These are phyloP conservation scores for Russula griseocarnosa DNA, from an alignment of 768 basidiomycete genomes.

Conservation along the genomic window DNA sequence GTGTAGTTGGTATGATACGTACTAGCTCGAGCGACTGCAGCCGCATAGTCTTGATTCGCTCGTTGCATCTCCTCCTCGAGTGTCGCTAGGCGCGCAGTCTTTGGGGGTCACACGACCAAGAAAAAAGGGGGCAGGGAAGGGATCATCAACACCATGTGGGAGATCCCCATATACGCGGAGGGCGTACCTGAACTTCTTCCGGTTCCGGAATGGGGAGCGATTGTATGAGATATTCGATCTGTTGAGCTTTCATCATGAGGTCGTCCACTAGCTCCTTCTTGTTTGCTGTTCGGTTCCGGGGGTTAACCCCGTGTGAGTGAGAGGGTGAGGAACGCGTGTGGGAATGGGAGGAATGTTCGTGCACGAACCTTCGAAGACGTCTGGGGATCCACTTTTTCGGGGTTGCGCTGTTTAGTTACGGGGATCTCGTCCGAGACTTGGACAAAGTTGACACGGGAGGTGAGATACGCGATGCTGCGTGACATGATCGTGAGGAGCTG, in stretches of 20 bases:
- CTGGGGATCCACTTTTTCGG: conserved; percentile 69
- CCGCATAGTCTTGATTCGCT: conserved; percentile 73
- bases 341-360: too few species aligned
- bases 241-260: conserved; percentile 81
- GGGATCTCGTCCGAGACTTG: conserved; percentile 78
- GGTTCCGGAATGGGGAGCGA: conserved; percentile 74
- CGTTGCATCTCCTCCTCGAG: conserved; percentile 67
- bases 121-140: neutral
- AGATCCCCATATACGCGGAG: neutral
- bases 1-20: neutral
- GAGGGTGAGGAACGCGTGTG: neutral
- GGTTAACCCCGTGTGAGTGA: neutral
- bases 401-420: conserved; percentile 73
- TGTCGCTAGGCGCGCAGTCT: conserved; percentile 63
- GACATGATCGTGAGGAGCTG: conserved; percentile 89
- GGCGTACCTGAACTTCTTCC: conserved; percentile 65
- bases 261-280: conserved; percentile 81
- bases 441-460: conserved; percentile 66
- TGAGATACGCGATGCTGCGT: conserved; percentile 74
- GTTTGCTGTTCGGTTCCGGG: conserved; percentile 53
- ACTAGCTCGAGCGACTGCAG: conserved; percentile 75
- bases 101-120: conserved; percentile 2
- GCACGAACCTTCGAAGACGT: conserved; percentile 66
- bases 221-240: conserved; percentile 80
- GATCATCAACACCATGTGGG: neutral